Base-by-base conservation (phyloP, 108 stramenopile species). In the Fragilariopsis cylindrus region DNA sequence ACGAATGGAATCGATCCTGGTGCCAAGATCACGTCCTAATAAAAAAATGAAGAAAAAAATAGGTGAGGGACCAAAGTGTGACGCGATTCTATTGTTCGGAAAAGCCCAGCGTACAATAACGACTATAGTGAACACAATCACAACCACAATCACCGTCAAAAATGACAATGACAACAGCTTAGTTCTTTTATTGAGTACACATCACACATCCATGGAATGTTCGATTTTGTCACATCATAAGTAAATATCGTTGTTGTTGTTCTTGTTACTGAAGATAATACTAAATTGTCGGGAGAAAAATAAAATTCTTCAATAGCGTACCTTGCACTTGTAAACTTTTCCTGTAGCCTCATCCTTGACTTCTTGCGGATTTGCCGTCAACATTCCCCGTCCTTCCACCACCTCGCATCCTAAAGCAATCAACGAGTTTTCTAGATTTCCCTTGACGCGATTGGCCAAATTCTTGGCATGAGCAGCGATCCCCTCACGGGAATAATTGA, bases 1-100 rank as follows among this genome's bases (percentile, higher is more conserved):
- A 99, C 97, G 78, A 99, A 98, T 16, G 98, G 98, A 69, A 98
- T 81, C 63, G 93, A 94, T 45, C 98, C 98, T n/a, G 98, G 98
- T 8, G 98, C 98, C 68, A 99, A 87, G 58, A 99, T 97, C 70
- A 99, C 97, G 82, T 99, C 90, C 94, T 96, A 68, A 9, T 7
- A 18, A 13, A 30, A 48, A 45, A 57, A 30, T 30, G 30, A 30
- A 2, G 30, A 30, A 30, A 30, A 30, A 30, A 30, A 30, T 30
- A 30, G 30, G 30, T 30, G 30, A 30, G 30, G 30, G 30, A 30
- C 30, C 30, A 30, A 30, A 2, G 30, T 30, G 30, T 30, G 30
- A 30, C 30, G 30, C 30, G 30, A 30, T 30, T 30, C 30, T 30
- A 30, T 30, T 2, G 30, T 30, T 30, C 30, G 30, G 30, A 30